Conservation (phyloP, 2,329 filamentous ascomycete species). For the Calonectria henricotiae region DNA sequence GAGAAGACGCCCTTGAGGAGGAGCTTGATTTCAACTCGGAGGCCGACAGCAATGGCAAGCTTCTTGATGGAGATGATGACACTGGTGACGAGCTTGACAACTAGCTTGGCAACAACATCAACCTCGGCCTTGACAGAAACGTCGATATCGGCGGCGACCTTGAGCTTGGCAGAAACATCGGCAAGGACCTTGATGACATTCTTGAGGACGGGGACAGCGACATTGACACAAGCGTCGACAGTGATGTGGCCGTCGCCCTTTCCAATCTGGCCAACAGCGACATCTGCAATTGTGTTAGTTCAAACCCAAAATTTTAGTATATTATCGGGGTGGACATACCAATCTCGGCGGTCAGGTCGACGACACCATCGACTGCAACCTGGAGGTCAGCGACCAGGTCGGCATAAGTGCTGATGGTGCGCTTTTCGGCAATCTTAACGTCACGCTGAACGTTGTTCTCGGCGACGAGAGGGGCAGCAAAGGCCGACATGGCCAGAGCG, state of each 20-base stretch:
- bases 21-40: not conserved
- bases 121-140: conserved; percentile 2
- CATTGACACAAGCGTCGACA: not conserved
- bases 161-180: not conserved
- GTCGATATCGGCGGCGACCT: not conserved
- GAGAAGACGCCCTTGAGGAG: not conserved
- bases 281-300: not conserved
- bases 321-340: not conserved
- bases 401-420: not conserved
- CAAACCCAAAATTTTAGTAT: not conserved
- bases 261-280: not conserved
- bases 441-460: not conserved
- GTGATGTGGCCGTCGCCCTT: not conserved
- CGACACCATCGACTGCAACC: not conserved
- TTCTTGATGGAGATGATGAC: not conserved
- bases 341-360: not conserved
- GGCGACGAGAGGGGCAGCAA: not conserved
- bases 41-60: not conserved
- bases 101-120: not conserved
- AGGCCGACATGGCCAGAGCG: conserved; percentile 6
- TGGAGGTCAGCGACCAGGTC: not conserved
- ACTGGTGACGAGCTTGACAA: not conserved
- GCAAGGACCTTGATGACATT: not conserved
- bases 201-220: not conserved
- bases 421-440: not conserved